A percentile compares a stretch with the other conserved stretches of the same genome.
Conservation (phyloP, 352 stramenopile species). For the Phytophthora pini region DNA sequence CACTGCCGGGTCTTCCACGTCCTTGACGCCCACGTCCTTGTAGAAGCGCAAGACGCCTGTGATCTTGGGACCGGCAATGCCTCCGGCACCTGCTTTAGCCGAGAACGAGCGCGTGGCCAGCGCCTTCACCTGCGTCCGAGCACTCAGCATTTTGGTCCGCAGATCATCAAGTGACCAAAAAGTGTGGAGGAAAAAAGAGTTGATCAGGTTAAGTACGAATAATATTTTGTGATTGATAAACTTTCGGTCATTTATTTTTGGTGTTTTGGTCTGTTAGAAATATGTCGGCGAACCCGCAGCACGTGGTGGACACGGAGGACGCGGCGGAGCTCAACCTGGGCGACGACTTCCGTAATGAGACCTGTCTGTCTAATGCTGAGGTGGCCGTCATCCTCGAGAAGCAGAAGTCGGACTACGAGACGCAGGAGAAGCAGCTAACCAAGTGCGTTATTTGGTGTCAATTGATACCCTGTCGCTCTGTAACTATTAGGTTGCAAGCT, state of each 20-base stretch:
- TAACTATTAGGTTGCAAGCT: background rate
- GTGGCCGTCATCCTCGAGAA: constrained; percentile 92
- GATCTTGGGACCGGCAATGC: constrained; percentile 75
- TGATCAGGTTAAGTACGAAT: background rate
- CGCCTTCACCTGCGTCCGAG: constrained; percentile 27
- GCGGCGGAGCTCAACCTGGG: constrained; percentile 89
- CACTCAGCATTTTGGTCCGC: constrained; percentile 24
- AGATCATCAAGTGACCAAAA: constrained; percentile 26
- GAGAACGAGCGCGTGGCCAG: constrained; percentile 48
- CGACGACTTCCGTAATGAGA: constrained; percentile 90
- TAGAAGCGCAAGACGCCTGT: constrained; percentile 84
- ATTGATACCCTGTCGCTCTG: background rate
- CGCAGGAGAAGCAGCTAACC: constrained; percentile 91
- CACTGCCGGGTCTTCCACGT: constrained; percentile 44
- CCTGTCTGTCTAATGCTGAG: constrained; percentile 90
- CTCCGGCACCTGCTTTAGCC: constrained; percentile 52
- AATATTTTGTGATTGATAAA: constrained; percentile 4
- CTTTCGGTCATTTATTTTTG: too few relatives aligned
- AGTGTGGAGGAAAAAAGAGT: constrained; percentile 15
- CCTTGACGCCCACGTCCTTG: constrained; percentile 76
- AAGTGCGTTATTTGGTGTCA: constrained; percentile 43
- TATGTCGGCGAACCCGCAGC: constrained; percentile 87
- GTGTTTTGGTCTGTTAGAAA: constrained; percentile 5
- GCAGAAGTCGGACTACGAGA: constrained; percentile 92
- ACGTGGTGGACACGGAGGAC: constrained; percentile 91